A percentile compares a stretch with the other conserved stretches of the same genome.
Conservation (phyloP, 495 filamentous ascomycete genomes). For the Lichina pygmaea region DNA sequence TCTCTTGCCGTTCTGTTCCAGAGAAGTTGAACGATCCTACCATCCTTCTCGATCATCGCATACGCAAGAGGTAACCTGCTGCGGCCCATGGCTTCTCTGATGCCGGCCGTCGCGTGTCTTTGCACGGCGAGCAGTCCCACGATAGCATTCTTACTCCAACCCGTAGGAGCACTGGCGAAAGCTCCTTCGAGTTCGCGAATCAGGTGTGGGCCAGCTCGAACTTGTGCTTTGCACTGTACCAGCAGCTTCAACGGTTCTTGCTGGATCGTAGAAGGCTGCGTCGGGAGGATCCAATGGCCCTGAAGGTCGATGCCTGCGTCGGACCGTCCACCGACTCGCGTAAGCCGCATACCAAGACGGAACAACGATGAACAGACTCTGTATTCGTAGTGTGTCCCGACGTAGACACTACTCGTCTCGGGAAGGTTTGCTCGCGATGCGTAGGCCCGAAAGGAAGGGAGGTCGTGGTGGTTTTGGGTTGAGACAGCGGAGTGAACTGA, state of each 20-base stretch:
- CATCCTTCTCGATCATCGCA: conserved; percentile 20
- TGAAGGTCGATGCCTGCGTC: conserved; percentile 3
- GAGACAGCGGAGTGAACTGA: conserved; percentile 9
- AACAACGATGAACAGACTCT: conserved; percentile 24
- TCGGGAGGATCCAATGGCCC: conserved; percentile 36
- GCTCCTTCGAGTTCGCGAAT: conserved; percentile 73
- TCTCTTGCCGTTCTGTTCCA: conserved; percentile 30
- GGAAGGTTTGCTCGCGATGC: conserved; percentile 27
- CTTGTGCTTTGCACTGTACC: conserved; percentile 57
- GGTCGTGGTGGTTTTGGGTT: conserved; percentile 32
- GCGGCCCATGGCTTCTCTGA: conserved; percentile 35
- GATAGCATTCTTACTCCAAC: conserved; percentile 31
- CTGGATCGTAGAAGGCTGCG: neutral
- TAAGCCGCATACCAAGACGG: conserved; percentile 14
- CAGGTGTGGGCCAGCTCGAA: conserved; percentile 30
- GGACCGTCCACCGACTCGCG: conserved; percentile 31
- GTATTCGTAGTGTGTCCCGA: conserved; percentile 55
- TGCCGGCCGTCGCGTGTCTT: conserved; percentile 26
- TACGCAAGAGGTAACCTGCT: conserved; percentile 39
- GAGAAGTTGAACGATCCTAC: conserved; percentile 30
- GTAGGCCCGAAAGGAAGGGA: conserved; percentile 46
- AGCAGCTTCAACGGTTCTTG: conserved; percentile 28
- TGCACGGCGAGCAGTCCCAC: conserved; percentile 33
- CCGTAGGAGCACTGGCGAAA: conserved; percentile 37
- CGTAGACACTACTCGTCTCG: conserved; percentile 22